Percentiles rank a stretch among this genome's conserved stretches.
Evolutionary conservation across 1,284 basidiomycete species (phyloP).

Genomic region (Crucibulum cyathiforme): DNA sequence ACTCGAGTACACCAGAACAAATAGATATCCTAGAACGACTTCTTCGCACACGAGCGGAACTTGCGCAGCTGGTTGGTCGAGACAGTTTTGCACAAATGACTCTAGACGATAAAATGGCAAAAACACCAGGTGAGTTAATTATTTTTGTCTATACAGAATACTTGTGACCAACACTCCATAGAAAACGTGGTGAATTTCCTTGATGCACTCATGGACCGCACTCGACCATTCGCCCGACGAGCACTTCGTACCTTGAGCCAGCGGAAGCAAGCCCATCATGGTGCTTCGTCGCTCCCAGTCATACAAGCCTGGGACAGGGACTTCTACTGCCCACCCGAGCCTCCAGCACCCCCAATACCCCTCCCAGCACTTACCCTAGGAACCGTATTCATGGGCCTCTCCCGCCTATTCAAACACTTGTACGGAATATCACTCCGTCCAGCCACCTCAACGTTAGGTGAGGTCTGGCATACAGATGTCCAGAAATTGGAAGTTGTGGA

Average conservation of each 20-base stretch:
- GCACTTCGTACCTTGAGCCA: conserved; percentile 76
- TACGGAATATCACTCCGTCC: conserved; percentile 88
- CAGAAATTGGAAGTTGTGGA: conserved; percentile 93
- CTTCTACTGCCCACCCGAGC: conserved; percentile 83
- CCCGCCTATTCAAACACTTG: conserved; percentile 82
- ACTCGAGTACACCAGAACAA: conserved; percentile 72
- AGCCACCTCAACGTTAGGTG: conserved; percentile 70
- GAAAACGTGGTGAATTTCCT: conserved; percentile 89
- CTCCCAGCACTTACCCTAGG: conserved; percentile 81
- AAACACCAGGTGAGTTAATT: conserved; percentile 70
- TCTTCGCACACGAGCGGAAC: conserved; percentile 75
- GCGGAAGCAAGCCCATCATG: conserved; percentile 76
- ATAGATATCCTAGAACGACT: conserved; percentile 79
- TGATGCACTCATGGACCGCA: conserved; percentile 77
- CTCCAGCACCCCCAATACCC: conserved; percentile 71
- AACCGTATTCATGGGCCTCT: conserved; percentile 86
- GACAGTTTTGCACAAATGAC: conserved; percentile 86
- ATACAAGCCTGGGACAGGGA: conserved; percentile 95
- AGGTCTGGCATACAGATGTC: conserved; percentile 90
- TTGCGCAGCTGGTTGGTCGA: conserved; percentile 83
- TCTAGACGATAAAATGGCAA: conserved; percentile 94
- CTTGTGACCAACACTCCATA: conserved; percentile 29
- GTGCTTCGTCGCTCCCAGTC: conserved; percentile 58
- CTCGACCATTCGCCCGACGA: conserved; percentile 72
- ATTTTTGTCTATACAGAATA: conserved; percentile 5